These are phyloP conservation scores for Yamadazyma atmosphaerica DNA, from an alignment of 1,139 yeast species.

Conservation along the genomic window DNA sequence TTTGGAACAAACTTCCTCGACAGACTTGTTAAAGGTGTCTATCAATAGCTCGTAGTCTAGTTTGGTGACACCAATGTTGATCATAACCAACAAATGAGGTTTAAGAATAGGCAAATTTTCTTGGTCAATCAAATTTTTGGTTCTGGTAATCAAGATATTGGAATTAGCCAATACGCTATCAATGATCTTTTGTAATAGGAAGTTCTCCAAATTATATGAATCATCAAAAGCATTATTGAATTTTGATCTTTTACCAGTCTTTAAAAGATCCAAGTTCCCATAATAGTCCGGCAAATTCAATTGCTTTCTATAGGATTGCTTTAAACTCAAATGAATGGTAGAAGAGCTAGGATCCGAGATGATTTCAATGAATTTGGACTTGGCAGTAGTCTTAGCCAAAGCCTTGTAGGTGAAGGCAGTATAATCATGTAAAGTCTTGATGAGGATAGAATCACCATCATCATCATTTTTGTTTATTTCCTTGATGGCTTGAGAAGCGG, in stretches of 20 bases:
- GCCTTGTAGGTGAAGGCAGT: slow-evolving; percentile 20
- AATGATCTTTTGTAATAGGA: slow-evolving; percentile 61
- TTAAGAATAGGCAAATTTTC: slow-evolving; percentile 70
- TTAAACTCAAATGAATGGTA: slow-evolving; percentile 59
- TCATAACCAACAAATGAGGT: slow-evolving; percentile 67
- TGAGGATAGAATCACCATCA: slow-evolving; percentile 33
- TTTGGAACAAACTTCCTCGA: slow-evolving; percentile 18
- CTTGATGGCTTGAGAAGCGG: slow-evolving; percentile 61
- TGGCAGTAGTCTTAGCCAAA: slow-evolving; percentile 18
- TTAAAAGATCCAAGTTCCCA: slow-evolving; percentile 42
- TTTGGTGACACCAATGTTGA: slow-evolving; percentile 54
- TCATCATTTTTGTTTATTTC: slow-evolving; percentile 35
- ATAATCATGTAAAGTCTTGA: slow-evolving; percentile 28
- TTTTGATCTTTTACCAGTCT: slow-evolving; percentile 40
- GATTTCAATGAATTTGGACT: slow-evolving; percentile 43
- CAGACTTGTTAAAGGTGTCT: slow-evolving; percentile 17
- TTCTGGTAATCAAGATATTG: slow-evolving; percentile 66
- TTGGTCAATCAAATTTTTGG: slow-evolving; percentile 68
- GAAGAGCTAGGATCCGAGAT: slow-evolving; percentile 67
- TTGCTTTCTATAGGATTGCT: slow-evolving; percentile 39
- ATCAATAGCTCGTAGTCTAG: slow-evolving; percentile 47
- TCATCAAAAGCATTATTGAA: slow-evolving; percentile 37
- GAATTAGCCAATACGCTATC: slow-evolving; percentile 51
- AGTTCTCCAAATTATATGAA: slow-evolving; percentile 58
- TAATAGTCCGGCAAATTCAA: slow-evolving; percentile 49